phyloP scores from a whole-genome alignment of 352 stramenopile species.

The Phytophthora gonapodyides region DNA sequence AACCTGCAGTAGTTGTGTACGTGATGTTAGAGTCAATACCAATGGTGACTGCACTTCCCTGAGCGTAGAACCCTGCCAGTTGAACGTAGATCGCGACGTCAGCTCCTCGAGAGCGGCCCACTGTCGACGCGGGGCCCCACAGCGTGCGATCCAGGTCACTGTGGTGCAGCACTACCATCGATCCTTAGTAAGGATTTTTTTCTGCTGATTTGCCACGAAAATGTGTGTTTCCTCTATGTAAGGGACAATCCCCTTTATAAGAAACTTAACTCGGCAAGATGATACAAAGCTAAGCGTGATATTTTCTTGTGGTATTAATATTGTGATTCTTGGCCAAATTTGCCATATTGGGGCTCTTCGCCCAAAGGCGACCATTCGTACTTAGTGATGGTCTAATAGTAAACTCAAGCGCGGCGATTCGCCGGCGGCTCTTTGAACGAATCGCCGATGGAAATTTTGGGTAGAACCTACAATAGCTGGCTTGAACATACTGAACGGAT shows the following conservation, averaged over 20 bases:
- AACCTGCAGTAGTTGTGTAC: constrained; percentile 27
- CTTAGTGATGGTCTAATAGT: no score
- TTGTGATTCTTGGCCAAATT: no score
- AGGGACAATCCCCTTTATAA: constrained; percentile 17
- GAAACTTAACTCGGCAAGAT: constrained; percentile 1
- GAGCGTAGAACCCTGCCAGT: constrained; percentile 32
- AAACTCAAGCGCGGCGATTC: no score
- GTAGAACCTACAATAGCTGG: no score
- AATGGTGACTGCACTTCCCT: neutral
- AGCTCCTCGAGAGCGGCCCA: constrained; percentile 45
- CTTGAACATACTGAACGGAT: no score
- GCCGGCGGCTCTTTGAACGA: no score
- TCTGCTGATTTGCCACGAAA: neutral
- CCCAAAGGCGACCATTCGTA: no score
- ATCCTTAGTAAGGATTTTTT: neutral
- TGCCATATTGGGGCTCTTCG: no score
- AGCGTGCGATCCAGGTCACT: constrained; percentile 62
- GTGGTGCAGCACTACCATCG: constrained; percentile 74
- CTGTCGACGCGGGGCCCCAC: constrained; percentile 51
- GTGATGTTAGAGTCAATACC: constrained; percentile 14
- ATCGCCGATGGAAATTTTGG: no score
- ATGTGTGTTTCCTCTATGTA: constrained; percentile 3
- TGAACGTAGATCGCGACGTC: constrained; percentile 57
- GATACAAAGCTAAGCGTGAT: no score
- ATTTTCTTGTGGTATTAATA: no score